Percentiles rank a stretch among this genome's conserved stretches.
These are phyloP conservation scores for Plenodomus lindquistii DNA, from an alignment of 2,329 filamentous ascomycete species.

Conservation along the genomic window DNA sequence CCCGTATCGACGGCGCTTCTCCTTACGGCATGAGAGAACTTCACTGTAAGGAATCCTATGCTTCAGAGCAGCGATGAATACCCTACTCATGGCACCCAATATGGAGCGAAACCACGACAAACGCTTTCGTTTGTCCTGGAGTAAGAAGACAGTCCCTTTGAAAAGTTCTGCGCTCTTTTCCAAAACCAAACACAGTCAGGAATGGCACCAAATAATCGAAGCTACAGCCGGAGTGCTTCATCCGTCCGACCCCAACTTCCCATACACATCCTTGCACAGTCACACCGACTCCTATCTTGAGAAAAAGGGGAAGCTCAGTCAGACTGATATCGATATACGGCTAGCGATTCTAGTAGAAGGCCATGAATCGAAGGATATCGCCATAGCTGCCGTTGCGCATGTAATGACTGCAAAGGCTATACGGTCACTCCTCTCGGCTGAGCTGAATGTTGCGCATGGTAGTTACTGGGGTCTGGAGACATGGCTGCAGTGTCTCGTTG, in stretches of 20 bases:
- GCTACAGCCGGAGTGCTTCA: conserved; percentile 24
- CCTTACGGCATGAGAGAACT: too few relatives aligned
- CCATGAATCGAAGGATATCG: conserved; percentile 28
- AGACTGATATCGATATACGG: conserved; percentile 25
- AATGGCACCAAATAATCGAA: conserved; percentile 34
- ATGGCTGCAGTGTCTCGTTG: conserved; percentile 35
- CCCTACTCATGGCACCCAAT: conserved; percentile 1
- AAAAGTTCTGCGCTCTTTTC: conserved; percentile 23
- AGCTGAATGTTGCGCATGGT: conserved; percentile 28
- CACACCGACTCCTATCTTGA: conserved; percentile 36
- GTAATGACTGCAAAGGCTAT: conserved; percentile 31
- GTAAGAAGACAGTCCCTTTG: conserved; percentile 16
- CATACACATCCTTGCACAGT: conserved; percentile 20
- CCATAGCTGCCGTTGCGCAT: conserved; percentile 35
- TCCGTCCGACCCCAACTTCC: conserved; percentile 33
- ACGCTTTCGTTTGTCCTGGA: conserved; percentile 12
- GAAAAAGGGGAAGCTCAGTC: conserved; percentile 35
- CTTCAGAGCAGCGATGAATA: background rate
- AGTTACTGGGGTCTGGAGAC: conserved; percentile 34
- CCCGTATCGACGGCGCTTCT: background rate
- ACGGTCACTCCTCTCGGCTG: conserved; percentile 24
- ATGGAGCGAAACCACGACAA: conserved; percentile 11
- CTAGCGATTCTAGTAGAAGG: conserved; percentile 25
- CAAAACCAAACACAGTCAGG: conserved; percentile 31
- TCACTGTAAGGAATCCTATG: too few relatives aligned